These are phyloP conservation scores for Fraxinus pennsylvanica DNA, from an alignment of 257 asterid species.

Conservation along the genomic window DNA sequence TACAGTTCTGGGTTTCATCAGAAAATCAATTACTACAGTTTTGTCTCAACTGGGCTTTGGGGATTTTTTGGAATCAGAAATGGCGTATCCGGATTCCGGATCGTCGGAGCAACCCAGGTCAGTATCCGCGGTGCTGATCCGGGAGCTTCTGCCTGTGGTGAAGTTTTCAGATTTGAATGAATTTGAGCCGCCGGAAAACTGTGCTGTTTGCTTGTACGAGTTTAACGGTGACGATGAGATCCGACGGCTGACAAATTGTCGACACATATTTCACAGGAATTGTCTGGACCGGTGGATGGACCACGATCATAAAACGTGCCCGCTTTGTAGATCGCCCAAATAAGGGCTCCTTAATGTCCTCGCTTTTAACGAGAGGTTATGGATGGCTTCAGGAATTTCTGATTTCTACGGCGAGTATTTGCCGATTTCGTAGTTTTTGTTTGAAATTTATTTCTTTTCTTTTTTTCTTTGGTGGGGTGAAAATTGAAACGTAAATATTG, in stretches of 20 bases:
- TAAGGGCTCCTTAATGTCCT: no score
- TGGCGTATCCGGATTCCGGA: neutral
- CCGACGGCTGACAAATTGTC: neutral
- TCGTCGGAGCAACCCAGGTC: constrained; percentile 5
- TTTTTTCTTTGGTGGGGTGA: neutral
- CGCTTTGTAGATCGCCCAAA: constrained; percentile 12
- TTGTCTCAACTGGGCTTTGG: neutral
- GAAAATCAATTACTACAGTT: neutral
- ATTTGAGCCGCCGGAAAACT: constrained; percentile 2
- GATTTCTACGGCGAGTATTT: constrained; percentile 4
- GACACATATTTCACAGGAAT: neutral
- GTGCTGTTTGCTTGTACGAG: constrained; percentile 16
- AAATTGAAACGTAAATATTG: neutral
- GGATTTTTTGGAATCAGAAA: neutral
- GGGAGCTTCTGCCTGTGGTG: constrained; percentile 13
- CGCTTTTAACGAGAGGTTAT: constrained; percentile 7
- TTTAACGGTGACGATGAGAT: neutral
- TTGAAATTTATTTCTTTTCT: neutral
- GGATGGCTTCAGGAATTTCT: constrained; percentile 7
- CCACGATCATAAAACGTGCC: constrained; percentile 17
- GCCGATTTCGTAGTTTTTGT: neutral
- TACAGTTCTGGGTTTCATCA: neutral
- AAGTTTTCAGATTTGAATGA: constrained; percentile 9
- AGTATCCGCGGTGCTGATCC: constrained; percentile 13
- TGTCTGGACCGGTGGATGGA: constrained; percentile 14